A percentile compares a stretch with the other conserved stretches of the same genome.
phyloP scores from a whole-genome alignment of 2,329 filamentous ascomycete genomes.

The Blumeria hordei region DNA sequence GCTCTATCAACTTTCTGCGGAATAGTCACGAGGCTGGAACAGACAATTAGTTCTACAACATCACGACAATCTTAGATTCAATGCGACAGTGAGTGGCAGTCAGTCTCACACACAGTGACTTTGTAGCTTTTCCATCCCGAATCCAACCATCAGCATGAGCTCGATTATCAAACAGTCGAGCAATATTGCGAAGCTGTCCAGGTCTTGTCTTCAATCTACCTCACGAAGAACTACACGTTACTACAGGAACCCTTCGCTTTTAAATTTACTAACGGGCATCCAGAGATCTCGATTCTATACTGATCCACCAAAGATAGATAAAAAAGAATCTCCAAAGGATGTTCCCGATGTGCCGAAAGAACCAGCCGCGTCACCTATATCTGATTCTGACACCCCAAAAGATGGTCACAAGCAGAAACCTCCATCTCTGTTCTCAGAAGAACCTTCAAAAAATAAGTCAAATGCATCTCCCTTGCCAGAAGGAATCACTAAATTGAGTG shows the following conservation, averaged over 20 bases:
- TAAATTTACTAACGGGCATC: constrained; percentile 15
- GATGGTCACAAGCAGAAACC: constrained; percentile 18
- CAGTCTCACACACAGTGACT: background rate
- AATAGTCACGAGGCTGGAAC: background rate
- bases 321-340: constrained; percentile 7
- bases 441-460: constrained; percentile 11
- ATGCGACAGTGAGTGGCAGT: background rate
- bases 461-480: constrained; percentile 10
- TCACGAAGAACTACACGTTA: constrained; percentile 20
- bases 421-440: constrained; percentile 9
- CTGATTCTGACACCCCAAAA: constrained; percentile 19
- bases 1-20: background rate
- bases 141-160: constrained; percentile 28
- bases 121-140: background rate
- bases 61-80: background rate
- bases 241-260: constrained; percentile 11
- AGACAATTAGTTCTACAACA: background rate
- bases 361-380: constrained; percentile 10
- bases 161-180: constrained; percentile 40
- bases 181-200: constrained; percentile 37
- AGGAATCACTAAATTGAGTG: constrained; percentile 20
- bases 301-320: constrained; percentile 5
- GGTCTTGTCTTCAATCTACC: constrained; percentile 27
- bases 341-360: constrained; percentile 12
- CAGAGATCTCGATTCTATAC: constrained; percentile 9